These are phyloP conservation scores for Syncephalis fuscata DNA, from an alignment of 371 early-diverging fungal species.

Conservation along the genomic window DNA sequence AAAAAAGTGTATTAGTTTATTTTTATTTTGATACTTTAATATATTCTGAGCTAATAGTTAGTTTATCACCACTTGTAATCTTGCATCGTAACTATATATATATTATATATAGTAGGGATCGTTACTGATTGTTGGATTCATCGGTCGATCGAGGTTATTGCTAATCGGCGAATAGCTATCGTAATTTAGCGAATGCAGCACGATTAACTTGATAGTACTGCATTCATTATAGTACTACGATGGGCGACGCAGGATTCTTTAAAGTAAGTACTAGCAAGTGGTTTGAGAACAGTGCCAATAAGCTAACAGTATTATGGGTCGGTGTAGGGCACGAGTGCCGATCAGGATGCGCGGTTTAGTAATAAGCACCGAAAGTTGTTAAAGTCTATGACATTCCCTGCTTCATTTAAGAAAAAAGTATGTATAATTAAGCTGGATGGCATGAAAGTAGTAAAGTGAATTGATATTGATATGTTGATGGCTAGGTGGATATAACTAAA, in stretches of 20 bases:
- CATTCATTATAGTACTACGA: slow-evolving; percentile 8
- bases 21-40: too few species aligned
- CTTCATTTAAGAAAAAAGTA: slow-evolving; percentile 69
- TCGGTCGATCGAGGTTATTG: too few species aligned
- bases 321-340: slow-evolving; percentile 64
- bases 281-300: background rate
- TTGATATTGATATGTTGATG: background rate
- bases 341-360: slow-evolving; percentile 78
- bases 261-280: slow-evolving; percentile 25
- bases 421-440: background rate
- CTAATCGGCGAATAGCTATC: too few species aligned
- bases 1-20: too few species aligned
- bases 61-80: too few species aligned
- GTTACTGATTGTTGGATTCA: too few species aligned
- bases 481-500: slow-evolving; percentile 74
- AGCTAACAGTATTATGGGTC: background rate
- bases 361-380: slow-evolving; percentile 79
- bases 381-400: slow-evolving; percentile 64
- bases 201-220: background rate
- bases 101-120: too few species aligned
- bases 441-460: background rate
- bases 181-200: too few species aligned
- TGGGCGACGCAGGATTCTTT: slow-evolving; percentile 70
- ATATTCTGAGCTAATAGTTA: too few species aligned
- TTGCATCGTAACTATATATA: too few species aligned